Conservation (phyloP, 2,329 filamentous ascomycete species). For the Aschersonia sp. region DNA sequence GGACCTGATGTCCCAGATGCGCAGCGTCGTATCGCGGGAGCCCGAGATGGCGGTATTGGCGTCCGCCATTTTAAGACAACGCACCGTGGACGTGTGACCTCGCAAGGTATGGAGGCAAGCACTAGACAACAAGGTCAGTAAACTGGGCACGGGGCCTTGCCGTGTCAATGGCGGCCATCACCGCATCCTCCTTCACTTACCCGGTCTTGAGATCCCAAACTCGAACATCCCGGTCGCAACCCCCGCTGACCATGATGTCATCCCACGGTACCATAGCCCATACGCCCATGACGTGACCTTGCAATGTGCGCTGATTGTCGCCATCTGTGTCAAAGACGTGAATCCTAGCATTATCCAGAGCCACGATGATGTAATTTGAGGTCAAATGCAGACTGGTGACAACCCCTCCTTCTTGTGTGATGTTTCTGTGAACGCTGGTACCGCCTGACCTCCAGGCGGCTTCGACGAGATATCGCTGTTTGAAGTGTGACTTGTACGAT, state of each 20-base stretch:
- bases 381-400: conserved; percentile 93
- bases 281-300: conserved; percentile 96
- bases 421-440: conserved; percentile 68
- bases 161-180: too few species aligned
- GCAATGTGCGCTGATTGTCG: conserved; percentile 72
- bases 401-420: conserved; percentile 91
- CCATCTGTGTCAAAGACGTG: conserved; percentile 94
- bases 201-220: conserved; percentile 95
- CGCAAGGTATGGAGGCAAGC: conserved; percentile 69
- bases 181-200: conserved; percentile 31
- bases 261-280: conserved; percentile 99
- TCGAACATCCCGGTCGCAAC: conserved; percentile 89
- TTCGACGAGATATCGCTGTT: conserved; percentile 92
- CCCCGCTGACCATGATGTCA: conserved; percentile 86
- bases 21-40: conserved; percentile 83
- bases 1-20: conserved; percentile 86
- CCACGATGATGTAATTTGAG: conserved; percentile 91
- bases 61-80: conserved; percentile 96
- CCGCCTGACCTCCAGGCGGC: conserved; percentile 92
- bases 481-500: conserved; percentile 94
- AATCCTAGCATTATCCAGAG: conserved; percentile 95
- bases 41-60: conserved; percentile 89
- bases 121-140: conserved; percentile 23
- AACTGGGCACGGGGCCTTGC: too few species aligned
- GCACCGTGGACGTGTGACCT: conserved; percentile 90